phyloP scores from a whole-genome alignment of 768 basidiomycete genomes.

The Cubamyces lactineus region DNA sequence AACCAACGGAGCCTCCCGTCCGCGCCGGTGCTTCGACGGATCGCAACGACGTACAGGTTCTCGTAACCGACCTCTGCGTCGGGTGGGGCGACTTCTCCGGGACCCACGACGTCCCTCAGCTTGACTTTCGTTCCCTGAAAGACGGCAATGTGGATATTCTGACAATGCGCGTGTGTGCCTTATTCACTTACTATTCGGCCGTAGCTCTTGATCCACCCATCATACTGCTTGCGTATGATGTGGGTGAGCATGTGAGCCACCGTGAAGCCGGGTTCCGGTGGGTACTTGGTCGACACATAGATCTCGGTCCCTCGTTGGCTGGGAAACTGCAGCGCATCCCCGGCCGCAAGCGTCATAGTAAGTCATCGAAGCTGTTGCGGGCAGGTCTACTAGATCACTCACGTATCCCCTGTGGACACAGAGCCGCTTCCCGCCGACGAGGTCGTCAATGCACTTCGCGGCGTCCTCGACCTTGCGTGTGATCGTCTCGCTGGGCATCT shows the following conservation, averaged over 20 bases:
- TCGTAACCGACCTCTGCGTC: too few relatives aligned
- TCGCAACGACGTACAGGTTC: too few relatives aligned
- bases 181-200: background rate
- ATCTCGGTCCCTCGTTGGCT: background rate
- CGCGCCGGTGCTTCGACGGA: too few relatives aligned
- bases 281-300: background rate
- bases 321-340: background rate
- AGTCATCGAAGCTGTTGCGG: too few relatives aligned
- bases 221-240: background rate
- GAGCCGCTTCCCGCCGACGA: background rate
- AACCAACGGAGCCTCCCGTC: too few relatives aligned
- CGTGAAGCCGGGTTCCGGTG: background rate
- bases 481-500: background rate
- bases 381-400: background rate
- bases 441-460: background rate
- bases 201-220: constrained; percentile 7
- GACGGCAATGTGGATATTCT: too few relatives aligned
- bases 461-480: background rate
- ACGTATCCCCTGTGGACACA: constrained; percentile 3
- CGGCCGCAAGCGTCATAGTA: too few relatives aligned
- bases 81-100: too few relatives aligned
- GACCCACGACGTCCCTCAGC: too few relatives aligned
- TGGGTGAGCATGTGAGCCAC: background rate
- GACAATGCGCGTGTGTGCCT: background rate
- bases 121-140: too few relatives aligned